A percentile compares a stretch with the other conserved stretches of the same genome.
Evolutionary conservation across 306 rosid species (phyloP).

Genomic region (Cucumis cinereus): DNA sequence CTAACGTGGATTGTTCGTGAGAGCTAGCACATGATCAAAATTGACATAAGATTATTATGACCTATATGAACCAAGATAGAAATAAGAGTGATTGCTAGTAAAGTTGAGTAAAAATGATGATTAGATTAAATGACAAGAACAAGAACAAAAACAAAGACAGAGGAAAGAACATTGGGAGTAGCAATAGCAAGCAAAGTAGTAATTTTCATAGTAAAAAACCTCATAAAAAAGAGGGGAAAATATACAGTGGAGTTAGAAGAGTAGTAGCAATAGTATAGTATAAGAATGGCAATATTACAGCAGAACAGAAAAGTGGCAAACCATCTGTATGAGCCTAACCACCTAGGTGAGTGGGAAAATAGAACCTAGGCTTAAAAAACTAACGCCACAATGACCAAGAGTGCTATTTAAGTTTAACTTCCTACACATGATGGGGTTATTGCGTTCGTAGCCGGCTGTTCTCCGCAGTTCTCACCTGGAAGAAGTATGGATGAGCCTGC

Average conservation of each 20-base stretch:
- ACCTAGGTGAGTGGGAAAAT: not conserved
- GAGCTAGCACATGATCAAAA: too few relatives aligned
- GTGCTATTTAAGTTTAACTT: not conserved
- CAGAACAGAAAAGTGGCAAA: not conserved
- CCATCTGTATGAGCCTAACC: conserved; percentile 1
- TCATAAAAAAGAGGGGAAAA: not conserved
- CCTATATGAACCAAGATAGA: not conserved
- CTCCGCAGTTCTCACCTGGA: conserved; percentile 34
- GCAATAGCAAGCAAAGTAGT: not conserved
- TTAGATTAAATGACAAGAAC: not conserved
- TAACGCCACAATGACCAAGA: not conserved
- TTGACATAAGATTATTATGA: not conserved
- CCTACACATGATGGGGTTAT: not conserved
- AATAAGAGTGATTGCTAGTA: not conserved
- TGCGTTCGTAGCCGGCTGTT: conserved; percentile 23
- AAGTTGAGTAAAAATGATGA: not conserved
- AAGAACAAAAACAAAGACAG: not conserved
- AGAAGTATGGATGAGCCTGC: conserved; percentile 42
- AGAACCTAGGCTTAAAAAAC: not conserved
- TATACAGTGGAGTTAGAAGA: not conserved
- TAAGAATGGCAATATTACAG: not conserved
- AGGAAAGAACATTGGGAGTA: not conserved
- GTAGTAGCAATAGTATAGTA: not conserved
- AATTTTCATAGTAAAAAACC: not conserved
- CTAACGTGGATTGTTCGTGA: too few relatives aligned